Evolutionary conservation across 2,329 filamentous ascomycete genomes (phyloP), one percentile per base, ranked within the genome.

Genomic region (Ophiostoma sp.): DNA sequence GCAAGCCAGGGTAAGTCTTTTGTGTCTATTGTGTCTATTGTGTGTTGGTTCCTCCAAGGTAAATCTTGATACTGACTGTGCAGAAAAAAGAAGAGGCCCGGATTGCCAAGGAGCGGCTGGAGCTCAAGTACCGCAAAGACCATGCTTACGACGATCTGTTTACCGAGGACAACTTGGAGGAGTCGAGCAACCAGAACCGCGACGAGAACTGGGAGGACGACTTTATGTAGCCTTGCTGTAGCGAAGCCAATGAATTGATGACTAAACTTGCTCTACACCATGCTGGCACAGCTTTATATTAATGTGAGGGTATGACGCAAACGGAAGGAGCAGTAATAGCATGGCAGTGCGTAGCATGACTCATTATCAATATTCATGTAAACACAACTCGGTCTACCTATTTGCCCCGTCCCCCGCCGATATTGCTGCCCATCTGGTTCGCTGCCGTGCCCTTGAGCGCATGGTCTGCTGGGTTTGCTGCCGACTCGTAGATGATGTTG

Each of bases 71-170:
- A 60, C 60, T 36, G 7, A 65, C 33, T 20, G 17, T 10, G 11
- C 83, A 90, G 90, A 90, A 87, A 80, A 93, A 93, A 78, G 90
- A 94, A 78, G 92, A 95, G 76, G 87, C 87, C 0, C 83, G 83
- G 52, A 78, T 93, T 66, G 86, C 89, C 67, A 90, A 93, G 79
- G 92, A 97, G 82, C 86, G 92, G 74, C 91, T 92, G 79, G 90
- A 96, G 80, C 87, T 94, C 81, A 96, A 96, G 79, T 96, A 89
- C 85, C 92, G 96, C 80, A 95, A 95, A 81, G 93, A 97, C n/a
- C 94, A 99, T 80, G 94, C 94, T 1, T 99, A 99, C 79, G 95
- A 98, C 77, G 93, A 97, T 66, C 80, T 97, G 69, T 93, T 97
- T 79, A 88, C 86, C 4, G 93, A 96, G 69, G 92, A 97, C 71